These are phyloP conservation scores for Malus hybrid DNA, from an alignment of 331 rosid species.

Conservation along the genomic window DNA sequence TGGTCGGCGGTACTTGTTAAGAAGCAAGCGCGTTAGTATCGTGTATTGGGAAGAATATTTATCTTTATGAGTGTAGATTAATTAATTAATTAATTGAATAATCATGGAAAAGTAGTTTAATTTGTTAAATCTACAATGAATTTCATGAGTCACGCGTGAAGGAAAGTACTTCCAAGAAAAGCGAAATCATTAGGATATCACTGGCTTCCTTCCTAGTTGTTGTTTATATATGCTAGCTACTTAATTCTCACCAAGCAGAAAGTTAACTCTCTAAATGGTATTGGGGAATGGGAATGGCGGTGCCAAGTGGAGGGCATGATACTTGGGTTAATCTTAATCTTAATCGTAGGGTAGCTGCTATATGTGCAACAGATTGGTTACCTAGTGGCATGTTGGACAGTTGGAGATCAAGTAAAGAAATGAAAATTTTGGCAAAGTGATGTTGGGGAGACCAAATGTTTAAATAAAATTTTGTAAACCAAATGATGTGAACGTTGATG, in stretches of 20 bases:
- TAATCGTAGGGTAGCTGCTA: no score
- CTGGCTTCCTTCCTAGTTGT: slow-evolving; percentile 29
- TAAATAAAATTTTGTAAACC: no score
- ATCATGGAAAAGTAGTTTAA: not conserved
- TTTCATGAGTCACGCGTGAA: slow-evolving; percentile 44
- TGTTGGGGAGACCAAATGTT: no score
- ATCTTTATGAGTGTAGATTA: not conserved
- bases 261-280: no score
- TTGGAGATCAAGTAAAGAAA: no score
- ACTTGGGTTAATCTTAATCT: no score
- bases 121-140: slow-evolving; percentile 24
- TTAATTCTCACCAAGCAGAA: not conserved
- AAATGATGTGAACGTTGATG: no score
- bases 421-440: no score
- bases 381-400: no score
- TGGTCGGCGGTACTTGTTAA: slow-evolving; percentile 38
- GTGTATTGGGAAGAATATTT: slow-evolving; percentile 2
- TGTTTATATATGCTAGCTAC: slow-evolving; percentile 12
- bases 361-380: no score
- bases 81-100: not conserved
- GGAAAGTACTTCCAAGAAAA: slow-evolving; percentile 25
- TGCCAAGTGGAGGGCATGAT: no score
- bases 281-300: no score
- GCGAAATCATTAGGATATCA: slow-evolving; percentile 23
- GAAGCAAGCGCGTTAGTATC: slow-evolving; percentile 19